Percentiles rank a stretch among this genome's conserved stretches.
phyloP scores from a whole-genome alignment of 2,329 filamentous ascomycete genomes.

The Alternaria dauci region DNA sequence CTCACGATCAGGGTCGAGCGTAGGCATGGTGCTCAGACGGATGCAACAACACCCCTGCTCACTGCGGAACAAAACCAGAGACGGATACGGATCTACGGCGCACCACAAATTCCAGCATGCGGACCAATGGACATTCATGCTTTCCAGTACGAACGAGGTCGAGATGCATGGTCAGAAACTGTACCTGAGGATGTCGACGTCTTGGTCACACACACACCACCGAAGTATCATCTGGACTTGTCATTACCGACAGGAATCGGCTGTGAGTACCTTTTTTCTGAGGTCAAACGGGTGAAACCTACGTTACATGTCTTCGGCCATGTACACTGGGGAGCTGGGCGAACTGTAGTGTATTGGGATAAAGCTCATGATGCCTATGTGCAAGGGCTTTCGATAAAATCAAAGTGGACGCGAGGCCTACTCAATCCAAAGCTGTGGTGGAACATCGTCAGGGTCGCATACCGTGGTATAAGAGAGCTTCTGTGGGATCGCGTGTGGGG shows the following conservation, averaged over 20 bases:
- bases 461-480: conserved; percentile 64
- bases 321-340: conserved; percentile 78
- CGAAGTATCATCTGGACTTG: conserved; percentile 73
- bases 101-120: conserved; percentile 79
- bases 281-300: conserved; percentile 78
- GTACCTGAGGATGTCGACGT: conserved; percentile 78
- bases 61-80: conserved; percentile 49
- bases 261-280: conserved; percentile 73
- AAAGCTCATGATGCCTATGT: conserved; percentile 76
- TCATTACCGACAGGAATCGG: conserved; percentile 69
- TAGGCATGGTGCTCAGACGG: conserved; percentile 5
- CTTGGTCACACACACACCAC: conserved; percentile 82
- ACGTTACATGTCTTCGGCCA: conserved; percentile 85
- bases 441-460: conserved; percentile 60
- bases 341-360: conserved; percentile 77
- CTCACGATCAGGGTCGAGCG: conserved; percentile 58
- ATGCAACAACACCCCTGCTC: conserved; percentile 32
- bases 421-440: conserved; percentile 58
- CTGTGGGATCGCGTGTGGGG: conserved; percentile 69
- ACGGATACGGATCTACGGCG: conserved; percentile 77
- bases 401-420: conserved; percentile 49
- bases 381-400: conserved; percentile 60
- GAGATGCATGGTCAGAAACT: conserved; percentile 75
- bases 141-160: conserved; percentile 74
- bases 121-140: conserved; percentile 73